Conservation (phyloP, 2,329 filamentous ascomycete species). For the Colletotrichum kahawae region DNA sequence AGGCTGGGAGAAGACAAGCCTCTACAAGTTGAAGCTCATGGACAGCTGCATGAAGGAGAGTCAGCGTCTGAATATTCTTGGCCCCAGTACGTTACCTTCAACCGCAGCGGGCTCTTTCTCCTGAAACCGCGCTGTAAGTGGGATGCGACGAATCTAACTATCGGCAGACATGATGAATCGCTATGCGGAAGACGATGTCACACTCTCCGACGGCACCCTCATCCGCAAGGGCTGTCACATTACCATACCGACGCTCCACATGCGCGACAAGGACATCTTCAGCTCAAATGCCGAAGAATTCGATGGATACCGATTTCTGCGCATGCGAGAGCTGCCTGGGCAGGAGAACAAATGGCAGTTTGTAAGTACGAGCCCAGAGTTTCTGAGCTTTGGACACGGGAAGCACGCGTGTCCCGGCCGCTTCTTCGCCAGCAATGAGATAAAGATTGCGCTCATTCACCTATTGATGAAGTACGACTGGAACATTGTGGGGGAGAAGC, state of each 20-base stretch:
- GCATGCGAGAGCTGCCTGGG: neutral
- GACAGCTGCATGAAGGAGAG: neutral
- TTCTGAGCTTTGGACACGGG: neutral
- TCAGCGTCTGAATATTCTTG: neutral
- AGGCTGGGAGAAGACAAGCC: neutral
- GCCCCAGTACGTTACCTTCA: neutral
- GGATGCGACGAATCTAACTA: fast-evolving
- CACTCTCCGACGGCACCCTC: neutral
- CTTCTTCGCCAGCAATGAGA: neutral
- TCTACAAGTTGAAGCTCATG: neutral
- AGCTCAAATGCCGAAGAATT: neutral
- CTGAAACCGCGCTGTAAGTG: neutral
- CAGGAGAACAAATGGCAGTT: neutral
- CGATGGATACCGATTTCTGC: neutral
- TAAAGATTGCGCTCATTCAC: neutral
- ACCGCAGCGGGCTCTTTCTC: neutral
- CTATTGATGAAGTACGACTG: neutral
- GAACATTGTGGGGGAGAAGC: neutral
- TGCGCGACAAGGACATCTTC: neutral
- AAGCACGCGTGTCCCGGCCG: neutral
- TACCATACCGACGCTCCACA: neutral
- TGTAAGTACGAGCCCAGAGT: neutral
- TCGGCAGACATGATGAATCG: neutral
- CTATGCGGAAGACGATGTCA: neutral
- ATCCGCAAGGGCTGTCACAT: neutral